Conservation (phyloP, 1,284 basidiomycete genomes). For the Vanrija sp. region DNA sequence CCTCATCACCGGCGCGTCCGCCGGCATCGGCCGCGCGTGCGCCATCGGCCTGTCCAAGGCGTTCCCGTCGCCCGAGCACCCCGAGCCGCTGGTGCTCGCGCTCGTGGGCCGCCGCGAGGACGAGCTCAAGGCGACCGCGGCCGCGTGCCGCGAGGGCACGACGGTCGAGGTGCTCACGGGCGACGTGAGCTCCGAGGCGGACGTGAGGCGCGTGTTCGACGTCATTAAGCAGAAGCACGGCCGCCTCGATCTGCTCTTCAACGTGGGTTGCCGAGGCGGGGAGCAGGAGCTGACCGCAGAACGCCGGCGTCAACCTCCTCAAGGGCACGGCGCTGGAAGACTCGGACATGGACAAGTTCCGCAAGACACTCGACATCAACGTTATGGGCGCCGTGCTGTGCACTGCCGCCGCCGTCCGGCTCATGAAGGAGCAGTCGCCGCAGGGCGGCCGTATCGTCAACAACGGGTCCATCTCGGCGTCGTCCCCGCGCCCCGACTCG, state of each 20-base stretch:
- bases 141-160: conserved; percentile 34
- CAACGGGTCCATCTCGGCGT: conserved; percentile 73
- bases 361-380: conserved; percentile 65
- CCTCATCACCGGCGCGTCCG: conserved; percentile 47
- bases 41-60: conserved; percentile 56
- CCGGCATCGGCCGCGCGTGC: conserved; percentile 55
- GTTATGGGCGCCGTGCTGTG: conserved; percentile 69
- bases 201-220: conserved; percentile 55
- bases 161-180: conserved; percentile 54
- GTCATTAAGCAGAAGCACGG: conserved; percentile 59
- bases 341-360: conserved; percentile 60
- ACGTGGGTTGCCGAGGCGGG: conserved; percentile 53
- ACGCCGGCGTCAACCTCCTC: conserved; percentile 57
- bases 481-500: conserved; percentile 62
- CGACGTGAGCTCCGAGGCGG: conserved; percentile 53
- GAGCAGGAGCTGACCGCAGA: conserved; percentile 27
- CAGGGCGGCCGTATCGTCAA: conserved; percentile 78
- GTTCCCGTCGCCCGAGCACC: conserved; percentile 36
- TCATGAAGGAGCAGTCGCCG: conserved; percentile 69
- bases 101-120: conserved; percentile 58
- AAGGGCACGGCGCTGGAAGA: conserved; percentile 58
- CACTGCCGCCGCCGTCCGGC: conserved; percentile 66
- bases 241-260: conserved; percentile 70
- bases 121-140: conserved; percentile 60
- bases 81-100: conserved; percentile 58